Percentiles rank a stretch among this genome's conserved stretches.
These are phyloP conservation scores for Elsinoe ampelina DNA, from an alignment of 2,329 filamentous ascomycete species.

Conservation along the genomic window DNA sequence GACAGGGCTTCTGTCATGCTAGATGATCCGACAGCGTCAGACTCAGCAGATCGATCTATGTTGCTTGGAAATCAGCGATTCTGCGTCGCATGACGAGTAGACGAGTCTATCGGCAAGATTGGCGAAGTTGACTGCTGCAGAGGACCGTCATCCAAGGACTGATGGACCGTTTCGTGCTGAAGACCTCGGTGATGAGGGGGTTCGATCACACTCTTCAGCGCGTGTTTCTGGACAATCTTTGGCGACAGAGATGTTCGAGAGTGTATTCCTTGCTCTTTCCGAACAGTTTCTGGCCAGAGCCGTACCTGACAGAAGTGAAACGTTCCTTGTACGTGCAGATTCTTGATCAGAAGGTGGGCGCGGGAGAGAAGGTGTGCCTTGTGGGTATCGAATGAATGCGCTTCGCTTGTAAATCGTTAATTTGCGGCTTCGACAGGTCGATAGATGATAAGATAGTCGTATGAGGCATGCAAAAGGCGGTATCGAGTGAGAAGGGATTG, in stretches of 20 bases:
- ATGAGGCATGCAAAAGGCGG: background rate
- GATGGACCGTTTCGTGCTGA: background rate
- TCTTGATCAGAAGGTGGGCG: background rate
- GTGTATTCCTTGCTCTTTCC: background rate
- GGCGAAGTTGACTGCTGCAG: background rate
- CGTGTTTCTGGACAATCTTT: background rate
- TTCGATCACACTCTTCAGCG: background rate
- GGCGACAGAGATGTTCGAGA: background rate
- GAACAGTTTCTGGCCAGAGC: background rate
- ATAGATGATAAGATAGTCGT: background rate
- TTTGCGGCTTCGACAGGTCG: background rate
- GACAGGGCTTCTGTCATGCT: conserved; percentile 31
- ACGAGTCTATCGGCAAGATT: conserved; percentile 10
- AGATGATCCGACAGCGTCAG: conserved; percentile 24
- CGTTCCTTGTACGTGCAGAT: background rate
- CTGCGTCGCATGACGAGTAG: conserved; percentile 29
- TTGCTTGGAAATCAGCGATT: conserved; percentile 22
- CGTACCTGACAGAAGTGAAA: background rate
- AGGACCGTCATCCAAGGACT: background rate
- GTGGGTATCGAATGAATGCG: conserved; percentile 3
- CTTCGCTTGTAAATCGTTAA: background rate
- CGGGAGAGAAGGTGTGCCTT: background rate
- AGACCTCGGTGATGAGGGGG: background rate
- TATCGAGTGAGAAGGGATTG: conserved; percentile 3
- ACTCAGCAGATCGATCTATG: conserved; percentile 22